Evolutionary conservation across 345 rosid species (phyloP), one percentile per base, ranked within the genome.

Genomic region (Nephelium lappaceum): DNA sequence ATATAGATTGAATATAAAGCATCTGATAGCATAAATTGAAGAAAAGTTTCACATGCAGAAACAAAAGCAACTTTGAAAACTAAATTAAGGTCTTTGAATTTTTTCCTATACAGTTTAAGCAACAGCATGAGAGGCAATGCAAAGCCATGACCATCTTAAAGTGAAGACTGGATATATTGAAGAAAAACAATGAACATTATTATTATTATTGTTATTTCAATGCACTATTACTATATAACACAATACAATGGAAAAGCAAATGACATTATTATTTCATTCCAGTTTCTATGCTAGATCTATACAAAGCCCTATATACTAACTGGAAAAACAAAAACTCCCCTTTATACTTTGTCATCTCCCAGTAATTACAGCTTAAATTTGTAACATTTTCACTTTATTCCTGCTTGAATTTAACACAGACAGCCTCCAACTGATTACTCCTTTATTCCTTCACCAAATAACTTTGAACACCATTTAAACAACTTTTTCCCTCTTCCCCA

Each of bases 391-490:
- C 11, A 21, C 25, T 58, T 58, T 58, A 58, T 58, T 8, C 63
- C 25, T n/a, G 27, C 63, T 58, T 19, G 23, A 58, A 58, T 21
- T 58, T 58, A 1, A 19, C 63, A 58, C 6, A 38, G 39, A 11
- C 16, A 60, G 11, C 62, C 21, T 49, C 64, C 64, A 75, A 58
- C 70, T 27, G 23, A 43, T 10, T 11, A 69, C 77, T 61, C 51
- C 61, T 27, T 80, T 78, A 62, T 79, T 71, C 55, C 61, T 79
- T 81, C 62, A 62, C 74, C 86, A 76, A 77, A 60, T 78, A 79
- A 82, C 77, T 72, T 47, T 72, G 0, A 60, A 41, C 47, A 38
- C 73, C 60, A 64, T 43, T 63, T 24, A 73, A 31, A 31, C 36
- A 31, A 1, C 36, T 31, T 31, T 31, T 31, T 31, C 36, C 36